Conservation (phyloP, 805 yeast species). For the Lipomyces anomalus region DNA sequence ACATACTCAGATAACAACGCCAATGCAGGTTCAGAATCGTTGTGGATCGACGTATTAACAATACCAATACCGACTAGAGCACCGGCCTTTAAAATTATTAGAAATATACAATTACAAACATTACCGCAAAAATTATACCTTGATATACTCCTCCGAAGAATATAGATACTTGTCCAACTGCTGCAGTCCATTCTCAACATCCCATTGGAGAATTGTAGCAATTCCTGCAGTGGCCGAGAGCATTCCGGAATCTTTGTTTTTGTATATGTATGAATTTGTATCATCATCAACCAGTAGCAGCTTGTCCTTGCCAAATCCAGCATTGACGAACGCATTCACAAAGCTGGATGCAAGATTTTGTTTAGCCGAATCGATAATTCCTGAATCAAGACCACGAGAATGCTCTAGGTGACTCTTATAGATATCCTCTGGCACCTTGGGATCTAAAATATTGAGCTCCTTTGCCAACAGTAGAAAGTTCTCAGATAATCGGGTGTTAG, state of each 20-base stretch:
- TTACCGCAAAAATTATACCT: slow-evolving; percentile 32
- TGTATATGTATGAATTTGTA: slow-evolving; percentile 76
- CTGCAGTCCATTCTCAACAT: slow-evolving; percentile 81
- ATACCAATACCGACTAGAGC: slow-evolving; percentile 94
- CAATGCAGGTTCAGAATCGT: slow-evolving; percentile 89
- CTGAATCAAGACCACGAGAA: slow-evolving; percentile 47
- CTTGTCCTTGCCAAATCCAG: slow-evolving; percentile 87
- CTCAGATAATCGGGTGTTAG: slow-evolving; percentile 72
- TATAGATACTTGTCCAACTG: slow-evolving; percentile 82
- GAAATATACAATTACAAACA: neutral
- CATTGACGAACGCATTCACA: slow-evolving; percentile 83
- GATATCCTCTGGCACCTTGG: slow-evolving; percentile 91
- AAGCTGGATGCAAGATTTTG: slow-evolving; percentile 93
- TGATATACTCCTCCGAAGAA: slow-evolving; percentile 76
- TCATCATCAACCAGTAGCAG: slow-evolving; percentile 64
- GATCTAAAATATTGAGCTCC: slow-evolving; percentile 81
- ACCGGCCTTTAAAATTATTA: slow-evolving; percentile 55
- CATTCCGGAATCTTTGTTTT: slow-evolving; percentile 90
- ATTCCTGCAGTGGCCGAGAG: slow-evolving; percentile 83
- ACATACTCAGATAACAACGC: slow-evolving; percentile 78
- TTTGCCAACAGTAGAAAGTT: slow-evolving; percentile 74
- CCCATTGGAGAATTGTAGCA: slow-evolving; percentile 90
- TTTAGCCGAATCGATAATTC: slow-evolving; percentile 74
- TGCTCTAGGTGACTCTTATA: slow-evolving; percentile 87
- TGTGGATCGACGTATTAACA: slow-evolving; percentile 86